Evolutionary conservation across 306 rosid genomes (phyloP), one percentile per base, ranked within the genome.

Genomic region (Hylodesmum podocarpum): DNA sequence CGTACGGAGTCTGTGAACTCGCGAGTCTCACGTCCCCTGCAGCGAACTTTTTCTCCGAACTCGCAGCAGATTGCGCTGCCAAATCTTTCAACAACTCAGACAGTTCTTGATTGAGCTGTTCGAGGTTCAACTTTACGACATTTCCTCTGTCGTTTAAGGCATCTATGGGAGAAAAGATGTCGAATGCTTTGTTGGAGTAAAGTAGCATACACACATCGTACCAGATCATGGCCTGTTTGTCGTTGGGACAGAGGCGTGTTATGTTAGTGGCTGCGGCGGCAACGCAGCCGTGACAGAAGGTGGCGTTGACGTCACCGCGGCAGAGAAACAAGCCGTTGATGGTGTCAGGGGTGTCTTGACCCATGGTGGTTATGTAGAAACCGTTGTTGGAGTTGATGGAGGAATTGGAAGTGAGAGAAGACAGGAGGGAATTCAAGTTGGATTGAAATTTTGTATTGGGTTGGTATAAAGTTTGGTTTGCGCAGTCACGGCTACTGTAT

Each of bases 241-340:
- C 78, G 44, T 57, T 66, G 1, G 83, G 84, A 34, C 93, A 87
- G 15, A 9, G 70, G 3, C n/a, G 12, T 14, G 8, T 19, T 0
- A 78, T 75, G 40, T 46, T 8, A 1, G 25, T 16, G 44, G 84
- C 61, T 4, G 92, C 89, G 74, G 74, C 14, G 24, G 15, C 11
- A 28, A 86, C 90, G 21, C 89, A 86, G 0, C 51, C 36, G 9
- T 47, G 78, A n/a, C 91, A 90, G 1, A 19, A 0, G 27, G 72
- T 19, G 18, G 63, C 2, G 39, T 40, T 14, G 57, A 70, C 2
- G 50, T 90, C 92, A n/a, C 92, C 96, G 18, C 89, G 87, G 72
- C 92, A 90, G 73, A 88, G 88, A 25, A 83, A 83, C 29, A 68
- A 58, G 31, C 88, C 86, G 53, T 67, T 83, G 54, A 86, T 78